A percentile compares a stretch with the other conserved stretches of the same genome.
Conservation (phyloP, 805 yeast genomes). For the Ogataea chonburiensis region DNA sequence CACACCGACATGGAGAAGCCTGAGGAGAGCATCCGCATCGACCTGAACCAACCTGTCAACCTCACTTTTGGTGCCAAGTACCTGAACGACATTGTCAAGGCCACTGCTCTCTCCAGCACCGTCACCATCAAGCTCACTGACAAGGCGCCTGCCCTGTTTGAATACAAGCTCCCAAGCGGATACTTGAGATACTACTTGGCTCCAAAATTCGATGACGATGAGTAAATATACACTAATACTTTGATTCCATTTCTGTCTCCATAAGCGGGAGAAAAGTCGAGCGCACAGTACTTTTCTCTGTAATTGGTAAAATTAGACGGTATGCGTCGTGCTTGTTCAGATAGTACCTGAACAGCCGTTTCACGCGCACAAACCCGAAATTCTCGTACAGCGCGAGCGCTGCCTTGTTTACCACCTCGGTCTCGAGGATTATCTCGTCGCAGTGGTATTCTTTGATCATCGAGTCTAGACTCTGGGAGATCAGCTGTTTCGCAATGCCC, state of each 20-base stretch:
- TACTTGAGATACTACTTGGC: slow-evolving; percentile 94
- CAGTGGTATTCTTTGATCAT: slow-evolving; percentile 63
- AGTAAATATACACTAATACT: slow-evolving; percentile 36
- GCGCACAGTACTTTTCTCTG: slow-evolving; percentile 54
- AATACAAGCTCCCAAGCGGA: slow-evolving; percentile 88
- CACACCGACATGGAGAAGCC: slow-evolving; percentile 77
- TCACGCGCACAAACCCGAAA: slow-evolving; percentile 37
- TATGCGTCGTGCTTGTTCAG: slow-evolving; percentile 92
- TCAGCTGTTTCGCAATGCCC: slow-evolving; percentile 79
- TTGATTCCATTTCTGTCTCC: slow-evolving; percentile 25
- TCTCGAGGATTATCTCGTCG: slow-evolving; percentile 91
- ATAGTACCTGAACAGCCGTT: slow-evolving; percentile 80
- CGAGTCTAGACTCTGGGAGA: slow-evolving; percentile 55
- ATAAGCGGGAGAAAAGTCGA: slow-evolving; percentile 48
- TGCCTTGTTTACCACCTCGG: slow-evolving; percentile 72
- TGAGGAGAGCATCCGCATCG: slow-evolving; percentile 70
- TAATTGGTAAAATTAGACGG: slow-evolving; percentile 78
- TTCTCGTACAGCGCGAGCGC: slow-evolving; percentile 38
- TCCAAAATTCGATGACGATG: slow-evolving; percentile 95
- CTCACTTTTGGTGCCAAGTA: slow-evolving; percentile 91
- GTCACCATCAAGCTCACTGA: slow-evolving; percentile 86
- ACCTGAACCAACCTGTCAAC: slow-evolving; percentile 82
- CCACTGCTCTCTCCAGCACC: slow-evolving; percentile 70
- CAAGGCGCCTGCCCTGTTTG: slow-evolving; percentile 91
- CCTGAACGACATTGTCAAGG: slow-evolving; percentile 87